Evolutionary conservation across 208 protist genomes (phyloP).

Genomic region (Wallacemonas sp.): DNA sequence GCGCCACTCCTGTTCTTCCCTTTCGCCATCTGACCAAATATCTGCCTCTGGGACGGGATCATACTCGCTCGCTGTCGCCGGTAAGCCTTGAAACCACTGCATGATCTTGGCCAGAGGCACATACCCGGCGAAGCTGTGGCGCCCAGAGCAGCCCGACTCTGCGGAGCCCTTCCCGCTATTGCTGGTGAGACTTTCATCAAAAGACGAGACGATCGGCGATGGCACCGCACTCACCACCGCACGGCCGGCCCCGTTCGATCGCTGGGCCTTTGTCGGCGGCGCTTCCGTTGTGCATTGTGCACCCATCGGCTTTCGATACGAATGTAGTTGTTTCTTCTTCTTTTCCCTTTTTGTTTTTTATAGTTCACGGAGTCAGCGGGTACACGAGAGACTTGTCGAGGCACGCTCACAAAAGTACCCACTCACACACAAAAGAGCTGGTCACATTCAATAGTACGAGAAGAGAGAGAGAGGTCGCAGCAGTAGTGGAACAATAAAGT

Average conservation of each 20-base stretch:
- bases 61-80: constrained; percentile 15
- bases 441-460: not conserved
- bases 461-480: not conserved
- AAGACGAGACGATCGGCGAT: constrained; percentile 41
- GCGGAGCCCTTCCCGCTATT: constrained; percentile 3
- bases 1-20: constrained; percentile 38
- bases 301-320: constrained; percentile 22
- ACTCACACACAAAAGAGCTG: not conserved
- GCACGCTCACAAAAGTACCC: too few species aligned
- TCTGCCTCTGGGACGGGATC: constrained; percentile 31
- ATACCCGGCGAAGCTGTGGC: constrained; percentile 26
- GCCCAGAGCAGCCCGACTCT: constrained; percentile 16
- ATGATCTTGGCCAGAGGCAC: constrained; percentile 34
- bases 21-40: constrained; percentile 43
- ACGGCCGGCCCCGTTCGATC: constrained; percentile 3
- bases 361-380: too few species aligned
- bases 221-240: constrained; percentile 21
- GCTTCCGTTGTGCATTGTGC: constrained; percentile 28
- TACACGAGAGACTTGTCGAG: too few species aligned
- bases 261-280: constrained; percentile 19
- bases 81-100: constrained; percentile 29
- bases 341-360: not conserved
- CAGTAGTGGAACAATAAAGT: too few species aligned
- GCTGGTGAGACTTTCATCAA: constrained; percentile 11
- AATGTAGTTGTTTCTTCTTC: not conserved